A percentile compares a stretch with the other conserved stretches of the same genome.
Conservation (phyloP, 2,329 filamentous ascomycete species). For the Cadophora luteo-olivacea region DNA sequence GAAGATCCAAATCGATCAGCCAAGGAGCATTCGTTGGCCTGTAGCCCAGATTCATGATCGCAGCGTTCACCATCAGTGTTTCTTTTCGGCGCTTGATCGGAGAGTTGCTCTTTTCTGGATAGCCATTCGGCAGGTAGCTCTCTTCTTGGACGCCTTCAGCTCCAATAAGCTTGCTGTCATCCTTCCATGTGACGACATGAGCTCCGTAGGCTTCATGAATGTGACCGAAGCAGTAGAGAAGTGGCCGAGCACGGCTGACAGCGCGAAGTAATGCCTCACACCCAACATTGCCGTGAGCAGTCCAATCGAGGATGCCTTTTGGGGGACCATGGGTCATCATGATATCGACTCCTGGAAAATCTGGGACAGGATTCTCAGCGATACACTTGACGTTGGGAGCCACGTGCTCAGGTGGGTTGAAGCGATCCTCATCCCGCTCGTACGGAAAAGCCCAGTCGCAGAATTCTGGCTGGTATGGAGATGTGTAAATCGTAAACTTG, state of each 20-base stretch:
- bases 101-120: constrained; percentile 8
- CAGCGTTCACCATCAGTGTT: constrained; percentile 61
- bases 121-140: constrained; percentile 13
- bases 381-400: constrained; percentile 31
- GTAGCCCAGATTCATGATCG: constrained; percentile 54
- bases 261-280: constrained; percentile 61
- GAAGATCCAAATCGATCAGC: constrained; percentile 52
- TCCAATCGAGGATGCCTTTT: constrained; percentile 53
- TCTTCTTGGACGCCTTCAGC: constrained; percentile 34
- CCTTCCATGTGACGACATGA: constrained; percentile 58
- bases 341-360: constrained; percentile 51
- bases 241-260: constrained; percentile 55
- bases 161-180: constrained; percentile 32
- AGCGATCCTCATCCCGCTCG: constrained; percentile 39
- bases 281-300: constrained; percentile 46
- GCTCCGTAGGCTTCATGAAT: constrained; percentile 64
- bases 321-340: constrained; percentile 69
- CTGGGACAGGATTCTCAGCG: constrained; percentile 33
- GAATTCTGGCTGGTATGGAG: constrained; percentile 45
- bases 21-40: constrained; percentile 57
- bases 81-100: constrained; percentile 42
- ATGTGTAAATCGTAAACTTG: constrained; percentile 43
- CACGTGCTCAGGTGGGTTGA: constrained; percentile 34
- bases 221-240: constrained; percentile 67
- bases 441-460: constrained; percentile 44